Conservation (phyloP, 108 stramenopile genomes). For the Fragilaria crotonensis region DNA sequence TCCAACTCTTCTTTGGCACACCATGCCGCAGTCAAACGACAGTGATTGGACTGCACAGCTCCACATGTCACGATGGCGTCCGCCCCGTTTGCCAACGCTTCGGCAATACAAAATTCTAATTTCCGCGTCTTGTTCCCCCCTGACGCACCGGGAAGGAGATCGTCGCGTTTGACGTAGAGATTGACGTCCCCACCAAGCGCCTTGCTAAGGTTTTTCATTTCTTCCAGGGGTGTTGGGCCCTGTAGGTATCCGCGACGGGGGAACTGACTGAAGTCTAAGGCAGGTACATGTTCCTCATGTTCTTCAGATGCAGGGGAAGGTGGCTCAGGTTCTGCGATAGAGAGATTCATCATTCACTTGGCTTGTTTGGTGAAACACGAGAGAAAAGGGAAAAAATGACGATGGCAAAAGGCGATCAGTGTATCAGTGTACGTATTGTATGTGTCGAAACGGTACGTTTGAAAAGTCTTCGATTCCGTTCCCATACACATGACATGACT, state of each 20-base stretch:
- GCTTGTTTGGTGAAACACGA: no score
- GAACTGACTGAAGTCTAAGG: neutral
- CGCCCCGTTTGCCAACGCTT: slow-evolving; percentile 22
- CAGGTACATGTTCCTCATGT: no score
- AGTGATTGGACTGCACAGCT: slow-evolving; percentile 35
- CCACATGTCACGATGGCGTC: slow-evolving; percentile 27
- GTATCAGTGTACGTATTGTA: no score
- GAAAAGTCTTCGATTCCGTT: no score
- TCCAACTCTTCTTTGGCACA: slow-evolving; percentile 22
- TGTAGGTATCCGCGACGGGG: neutral
- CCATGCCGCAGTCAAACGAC: slow-evolving; percentile 23
- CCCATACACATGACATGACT: no score
- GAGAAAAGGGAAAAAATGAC: no score
- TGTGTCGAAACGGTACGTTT: no score
- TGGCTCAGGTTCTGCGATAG: no score
- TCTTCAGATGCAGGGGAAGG: no score
- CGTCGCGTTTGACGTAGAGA: neutral
- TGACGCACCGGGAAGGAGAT: no score
- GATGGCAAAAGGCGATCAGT: no score
- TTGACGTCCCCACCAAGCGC: neutral
- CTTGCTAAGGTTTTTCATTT: neutral
- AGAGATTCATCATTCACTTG: no score
- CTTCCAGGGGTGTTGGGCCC: neutral
- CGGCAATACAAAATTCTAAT: slow-evolving; percentile 25
- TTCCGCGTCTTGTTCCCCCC: slow-evolving; percentile 37